These are phyloP conservation scores for Vaccinium darrowii DNA, from an alignment of 148 eudicot species.

Conservation along the genomic window DNA sequence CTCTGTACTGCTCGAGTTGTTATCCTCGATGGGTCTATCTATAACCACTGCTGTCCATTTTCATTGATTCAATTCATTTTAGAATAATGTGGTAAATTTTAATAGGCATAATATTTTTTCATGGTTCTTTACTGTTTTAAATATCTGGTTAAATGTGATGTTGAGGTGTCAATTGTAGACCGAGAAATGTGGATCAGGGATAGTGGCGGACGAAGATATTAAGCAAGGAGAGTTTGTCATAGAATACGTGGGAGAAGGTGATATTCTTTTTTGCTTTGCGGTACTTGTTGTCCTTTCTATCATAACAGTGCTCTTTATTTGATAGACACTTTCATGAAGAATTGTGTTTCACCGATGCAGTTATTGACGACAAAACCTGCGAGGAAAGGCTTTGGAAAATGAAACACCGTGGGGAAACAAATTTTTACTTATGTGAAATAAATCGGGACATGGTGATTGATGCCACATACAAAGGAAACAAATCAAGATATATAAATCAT, in stretches of 20 bases:
- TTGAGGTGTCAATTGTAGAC: constrained; percentile 61
- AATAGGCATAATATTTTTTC: background rate
- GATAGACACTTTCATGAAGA: background rate
- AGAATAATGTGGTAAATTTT: background rate
- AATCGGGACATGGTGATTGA: constrained; percentile 99
- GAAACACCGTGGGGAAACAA: constrained; percentile 92
- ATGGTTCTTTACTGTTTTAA: background rate
- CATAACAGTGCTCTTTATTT: background rate
- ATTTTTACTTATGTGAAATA: constrained; percentile 94
- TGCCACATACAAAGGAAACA: constrained; percentile 95
- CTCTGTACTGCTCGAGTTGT: background rate
- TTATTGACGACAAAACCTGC: constrained; percentile 96
- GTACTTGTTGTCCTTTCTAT: background rate
- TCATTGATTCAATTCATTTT: background rate
- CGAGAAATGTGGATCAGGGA: constrained; percentile 95
- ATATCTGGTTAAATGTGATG: constrained; percentile 12
- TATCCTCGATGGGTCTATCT: background rate
- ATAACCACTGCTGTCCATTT: background rate
- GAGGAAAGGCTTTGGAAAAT: constrained; percentile 97
- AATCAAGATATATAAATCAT: constrained; percentile 99
- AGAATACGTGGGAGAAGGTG: constrained; percentile 99
- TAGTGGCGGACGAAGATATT: constrained; percentile 96
- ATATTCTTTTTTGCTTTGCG: constrained; percentile 13
- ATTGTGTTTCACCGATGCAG: constrained; percentile 45
- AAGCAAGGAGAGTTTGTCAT: constrained; percentile 85